Evolutionary conservation across 2,329 filamentous ascomycete genomes (phyloP).

Genomic region (Cordyceps sp.): DNA sequence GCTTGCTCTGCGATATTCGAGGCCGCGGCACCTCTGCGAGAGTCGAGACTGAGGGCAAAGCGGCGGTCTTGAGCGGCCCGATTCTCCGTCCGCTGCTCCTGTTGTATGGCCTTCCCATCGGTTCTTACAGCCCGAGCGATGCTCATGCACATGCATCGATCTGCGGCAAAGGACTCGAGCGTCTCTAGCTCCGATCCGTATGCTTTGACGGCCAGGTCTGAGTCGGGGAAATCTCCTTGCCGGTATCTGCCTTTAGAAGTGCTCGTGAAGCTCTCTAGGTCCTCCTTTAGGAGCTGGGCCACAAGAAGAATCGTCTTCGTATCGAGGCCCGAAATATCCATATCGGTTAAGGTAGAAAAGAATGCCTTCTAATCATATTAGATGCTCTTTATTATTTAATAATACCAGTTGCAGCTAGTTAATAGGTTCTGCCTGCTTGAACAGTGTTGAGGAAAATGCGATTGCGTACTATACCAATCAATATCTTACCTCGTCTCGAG

Average conservation of each 20-base stretch:
- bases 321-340: background rate
- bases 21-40: background rate
- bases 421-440: no score
- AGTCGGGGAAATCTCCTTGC: background rate
- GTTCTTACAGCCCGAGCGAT: background rate
- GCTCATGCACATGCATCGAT: background rate
- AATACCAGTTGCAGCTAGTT: no score
- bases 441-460: no score
- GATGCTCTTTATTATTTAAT: no score
- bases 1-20: background rate
- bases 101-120: background rate
- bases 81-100: background rate
- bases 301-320: background rate
- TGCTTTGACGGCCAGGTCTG: background rate
- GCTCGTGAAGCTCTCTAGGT: background rate
- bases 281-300: background rate
- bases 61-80: background rate
- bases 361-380: no score
- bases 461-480: no score
- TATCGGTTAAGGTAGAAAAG: background rate
- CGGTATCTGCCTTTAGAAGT: background rate
- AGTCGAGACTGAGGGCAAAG: no score
- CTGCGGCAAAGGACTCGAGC: background rate
- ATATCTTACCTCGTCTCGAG: no score
- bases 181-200: background rate